Evolutionary conservation across 179 eudicot genomes (phyloP), one percentile per base, ranked within the genome.

Genomic region (Actinidia chinensis): DNA sequence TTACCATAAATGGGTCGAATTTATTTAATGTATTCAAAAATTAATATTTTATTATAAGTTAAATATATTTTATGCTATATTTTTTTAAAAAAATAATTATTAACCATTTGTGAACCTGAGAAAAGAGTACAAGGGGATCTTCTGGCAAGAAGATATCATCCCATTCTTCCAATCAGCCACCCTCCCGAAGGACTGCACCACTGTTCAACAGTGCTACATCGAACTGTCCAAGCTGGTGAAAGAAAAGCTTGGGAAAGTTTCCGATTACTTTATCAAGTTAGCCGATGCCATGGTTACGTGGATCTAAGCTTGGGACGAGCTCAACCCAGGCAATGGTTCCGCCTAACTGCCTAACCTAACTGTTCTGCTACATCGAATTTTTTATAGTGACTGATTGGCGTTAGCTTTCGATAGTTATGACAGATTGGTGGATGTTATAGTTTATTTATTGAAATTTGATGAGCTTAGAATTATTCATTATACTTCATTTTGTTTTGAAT

Each of bases 271-370:
- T 23, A 71, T 77, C 75, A 83, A 86, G 81, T 85, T 86, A 15
- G 78, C 81, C 0, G 88, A 86, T 67, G 88, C 88, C 71, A 85
- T 85, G 88, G 88, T 83, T 55, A 85, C 84, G 8, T 85, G 88
- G 88, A 85, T 85, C 44, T 84, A 85, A 73, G 88, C 88, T 69
- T 86, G 88, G 88, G 88, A 86, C 60, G 84, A 81, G 79, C 85
- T 83, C 15, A 86, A 86, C 65, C 88, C 84, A 17, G 61, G 78
- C 23, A 71, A 71, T 58, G 65, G 56, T 70, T 52, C 84, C 20
- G 74, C 76, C 9, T 60, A 60, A n/a, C 15, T 18, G 4, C 40
- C 40, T 36, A 36, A 36, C 40, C 80, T 3, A 77, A 77, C 8
- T 70, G 63, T 10, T 55, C 76, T 36, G 56, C 80, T 46, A 64